Conservation (phyloP, 139 green algal species). For the Astrephomene gubernaculifera region DNA sequence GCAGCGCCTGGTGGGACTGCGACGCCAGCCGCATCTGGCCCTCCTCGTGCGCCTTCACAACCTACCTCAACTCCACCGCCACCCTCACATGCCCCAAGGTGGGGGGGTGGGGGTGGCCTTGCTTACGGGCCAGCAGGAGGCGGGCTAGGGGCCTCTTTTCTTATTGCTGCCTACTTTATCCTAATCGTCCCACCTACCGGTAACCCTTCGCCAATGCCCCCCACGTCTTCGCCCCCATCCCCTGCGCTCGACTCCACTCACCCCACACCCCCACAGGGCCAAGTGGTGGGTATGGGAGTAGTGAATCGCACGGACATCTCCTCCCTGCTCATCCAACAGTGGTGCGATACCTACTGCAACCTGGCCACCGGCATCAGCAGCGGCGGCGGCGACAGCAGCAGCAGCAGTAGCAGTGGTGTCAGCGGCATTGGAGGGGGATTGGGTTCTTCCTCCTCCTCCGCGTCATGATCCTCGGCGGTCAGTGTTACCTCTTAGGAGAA, state of each 20-base stretch:
- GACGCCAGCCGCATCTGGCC: constrained; percentile 29
- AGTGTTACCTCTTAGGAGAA: too few species aligned
- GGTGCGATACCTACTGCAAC: background rate
- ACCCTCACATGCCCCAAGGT: constrained; percentile 26
- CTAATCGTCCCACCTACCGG: too few species aligned
- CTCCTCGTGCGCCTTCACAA: constrained; percentile 7
- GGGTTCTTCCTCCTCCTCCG: too few species aligned
- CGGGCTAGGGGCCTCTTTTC: too few species aligned
- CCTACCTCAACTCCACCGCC: background rate
- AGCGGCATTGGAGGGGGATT: too few species aligned
- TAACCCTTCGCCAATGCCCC: too few species aligned
- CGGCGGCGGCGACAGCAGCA: background rate
- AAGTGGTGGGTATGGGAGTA: background rate
- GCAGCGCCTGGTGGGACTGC: constrained; percentile 41
- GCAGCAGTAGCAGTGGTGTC: too few species aligned
- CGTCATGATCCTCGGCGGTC: too few species aligned
- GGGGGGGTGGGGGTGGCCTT: background rate
- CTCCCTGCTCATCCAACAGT: background rate
- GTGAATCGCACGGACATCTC: background rate
- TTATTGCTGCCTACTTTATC: too few species aligned
- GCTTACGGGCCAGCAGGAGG: too few species aligned
- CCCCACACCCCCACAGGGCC: background rate
- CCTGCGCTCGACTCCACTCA: background rate
- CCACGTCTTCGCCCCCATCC: too few species aligned
- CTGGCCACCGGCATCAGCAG: background rate